Percentiles rank a stretch among this genome's conserved stretches.
These are phyloP conservation scores for Penicillium psychrosexuale DNA, from an alignment of 2,329 filamentous ascomycete genomes.

Conservation along the genomic window DNA sequence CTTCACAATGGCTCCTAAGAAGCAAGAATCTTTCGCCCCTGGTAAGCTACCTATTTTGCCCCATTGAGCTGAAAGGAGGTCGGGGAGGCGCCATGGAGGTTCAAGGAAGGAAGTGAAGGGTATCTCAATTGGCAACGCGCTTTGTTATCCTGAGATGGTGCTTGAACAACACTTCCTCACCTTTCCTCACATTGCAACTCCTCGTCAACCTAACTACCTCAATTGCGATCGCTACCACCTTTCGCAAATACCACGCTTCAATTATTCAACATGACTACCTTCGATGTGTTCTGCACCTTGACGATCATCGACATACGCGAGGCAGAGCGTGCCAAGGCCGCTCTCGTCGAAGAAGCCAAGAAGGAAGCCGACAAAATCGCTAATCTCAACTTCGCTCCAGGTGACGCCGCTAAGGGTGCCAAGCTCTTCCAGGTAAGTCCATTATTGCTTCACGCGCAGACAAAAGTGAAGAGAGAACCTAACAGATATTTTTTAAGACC, in stretches of 20 bases:
- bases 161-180: not conserved
- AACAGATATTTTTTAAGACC: conserved; percentile 51
- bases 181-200: not conserved
- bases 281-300: conserved; percentile 24
- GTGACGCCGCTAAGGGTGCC: conserved; percentile 94
- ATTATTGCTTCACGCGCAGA: not conserved
- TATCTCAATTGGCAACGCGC: not conserved
- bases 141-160: not conserved
- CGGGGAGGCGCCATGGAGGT: not conserved
- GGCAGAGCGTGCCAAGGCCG: conserved; percentile 17
- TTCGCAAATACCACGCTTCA: not conserved
- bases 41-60: conserved; percentile 17
- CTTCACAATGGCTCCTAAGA: conserved; percentile 25
- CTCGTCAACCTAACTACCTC: not conserved
- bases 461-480: conserved; percentile 1
- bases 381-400: conserved; percentile 49
- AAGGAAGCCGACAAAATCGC: conserved; percentile 11
- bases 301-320: conserved; percentile 26
- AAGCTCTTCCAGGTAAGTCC: conserved; percentile 82
- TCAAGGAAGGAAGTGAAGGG: not conserved
- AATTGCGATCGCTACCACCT: not conserved
- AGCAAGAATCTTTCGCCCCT: conserved; percentile 24
- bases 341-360: not conserved
- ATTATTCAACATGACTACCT: conserved; percentile 24
- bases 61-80: not conserved